phyloP scores from a whole-genome alignment of 495 filamentous ascomycete species.

The Aspergillus sclerotiicarbonarius region DNA sequence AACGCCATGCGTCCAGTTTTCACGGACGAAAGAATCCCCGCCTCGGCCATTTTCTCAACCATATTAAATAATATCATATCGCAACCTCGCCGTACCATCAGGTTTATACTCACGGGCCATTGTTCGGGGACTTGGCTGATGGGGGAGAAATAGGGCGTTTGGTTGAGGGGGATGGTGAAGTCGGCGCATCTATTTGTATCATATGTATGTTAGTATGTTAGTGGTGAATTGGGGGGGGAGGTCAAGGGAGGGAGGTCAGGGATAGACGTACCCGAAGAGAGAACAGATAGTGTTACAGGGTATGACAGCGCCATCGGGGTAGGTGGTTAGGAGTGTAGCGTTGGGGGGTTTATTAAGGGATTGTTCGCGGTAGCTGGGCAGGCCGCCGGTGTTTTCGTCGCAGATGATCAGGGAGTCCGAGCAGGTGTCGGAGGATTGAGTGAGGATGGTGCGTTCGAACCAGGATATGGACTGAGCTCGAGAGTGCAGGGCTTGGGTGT shows the following conservation, averaged over 20 bases:
- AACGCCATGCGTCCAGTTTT: conserved; percentile 9
- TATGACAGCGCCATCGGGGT: neutral
- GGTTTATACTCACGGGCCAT: conserved; percentile 39
- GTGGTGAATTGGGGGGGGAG: too few species aligned
- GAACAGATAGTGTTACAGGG: conserved; percentile 7
- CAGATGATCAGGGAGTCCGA: conserved; percentile 4
- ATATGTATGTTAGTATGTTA: too few species aligned
- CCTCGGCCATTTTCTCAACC: conserved; percentile 42
- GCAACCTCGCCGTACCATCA: conserved; percentile 36
- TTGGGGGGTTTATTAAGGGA: conserved; percentile 4
- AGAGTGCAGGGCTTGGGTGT: neutral
- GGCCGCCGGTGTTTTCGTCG: conserved; percentile 5
- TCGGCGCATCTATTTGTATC: conserved; percentile 25
- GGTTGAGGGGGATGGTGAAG: conserved; percentile 41
- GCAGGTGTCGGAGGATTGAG: neutral
- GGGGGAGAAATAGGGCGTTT: conserved; percentile 37
- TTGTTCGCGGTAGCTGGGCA: conserved; percentile 10
- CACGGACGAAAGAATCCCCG: conserved; percentile 22
- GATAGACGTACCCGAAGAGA: conserved; percentile 6
- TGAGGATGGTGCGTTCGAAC: conserved; percentile 8
- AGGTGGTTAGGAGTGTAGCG: neutral
- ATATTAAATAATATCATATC: conserved; percentile 45
- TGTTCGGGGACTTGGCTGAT: conserved; percentile 38
- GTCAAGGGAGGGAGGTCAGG: too few species aligned
- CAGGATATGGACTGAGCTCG: neutral